A percentile compares a stretch with the other conserved stretches of the same genome.
These are phyloP conservation scores for Moesziomyces antarcticus DNA, from an alignment of 1,284 basidiomycete genomes.

Conservation along the genomic window DNA sequence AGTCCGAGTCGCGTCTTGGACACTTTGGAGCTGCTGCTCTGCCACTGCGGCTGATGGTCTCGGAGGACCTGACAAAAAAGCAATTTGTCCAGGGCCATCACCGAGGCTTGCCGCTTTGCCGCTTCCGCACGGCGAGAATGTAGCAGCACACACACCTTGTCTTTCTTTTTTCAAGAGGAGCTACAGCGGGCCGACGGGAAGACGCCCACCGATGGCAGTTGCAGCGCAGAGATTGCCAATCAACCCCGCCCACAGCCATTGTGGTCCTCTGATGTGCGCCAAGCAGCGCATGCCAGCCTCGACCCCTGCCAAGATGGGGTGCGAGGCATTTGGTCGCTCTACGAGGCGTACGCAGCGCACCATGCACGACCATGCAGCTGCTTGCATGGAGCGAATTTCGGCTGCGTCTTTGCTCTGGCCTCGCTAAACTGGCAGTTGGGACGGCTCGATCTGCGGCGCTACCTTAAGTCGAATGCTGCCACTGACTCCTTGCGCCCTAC, in stretches of 20 bases:
- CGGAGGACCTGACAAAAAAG: neutral
- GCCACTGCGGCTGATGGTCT: too few relatives aligned
- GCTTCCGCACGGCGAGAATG: too few relatives aligned
- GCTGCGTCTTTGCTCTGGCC: neutral
- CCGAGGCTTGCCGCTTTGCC: neutral
- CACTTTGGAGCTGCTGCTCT: too few relatives aligned
- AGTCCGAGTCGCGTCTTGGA: conserved; percentile 1
- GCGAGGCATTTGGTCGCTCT: neutral
- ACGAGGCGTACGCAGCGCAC: conserved; percentile 7
- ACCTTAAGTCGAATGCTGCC: neutral
- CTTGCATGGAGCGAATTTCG: conserved; percentile 5
- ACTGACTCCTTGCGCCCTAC: neutral
- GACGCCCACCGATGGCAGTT: neutral
- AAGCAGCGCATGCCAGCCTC: conserved; percentile 4
- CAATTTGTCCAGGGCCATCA: neutral
- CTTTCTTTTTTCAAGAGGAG: neutral
- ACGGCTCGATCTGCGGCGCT: neutral
- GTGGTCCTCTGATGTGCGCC: too few relatives aligned
- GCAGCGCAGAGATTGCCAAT: neutral
- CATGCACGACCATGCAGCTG: conserved; percentile 15
- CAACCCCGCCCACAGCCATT: neutral
- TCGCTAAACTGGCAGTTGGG: too few relatives aligned
- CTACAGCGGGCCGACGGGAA: neutral
- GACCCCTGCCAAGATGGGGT: conserved; percentile 2
- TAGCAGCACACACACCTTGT: neutral